Evolutionary conservation across 108 stramenopile species (phyloP), one percentile per base, ranked within the genome.

Genomic region (Tribonema minus): DNA sequence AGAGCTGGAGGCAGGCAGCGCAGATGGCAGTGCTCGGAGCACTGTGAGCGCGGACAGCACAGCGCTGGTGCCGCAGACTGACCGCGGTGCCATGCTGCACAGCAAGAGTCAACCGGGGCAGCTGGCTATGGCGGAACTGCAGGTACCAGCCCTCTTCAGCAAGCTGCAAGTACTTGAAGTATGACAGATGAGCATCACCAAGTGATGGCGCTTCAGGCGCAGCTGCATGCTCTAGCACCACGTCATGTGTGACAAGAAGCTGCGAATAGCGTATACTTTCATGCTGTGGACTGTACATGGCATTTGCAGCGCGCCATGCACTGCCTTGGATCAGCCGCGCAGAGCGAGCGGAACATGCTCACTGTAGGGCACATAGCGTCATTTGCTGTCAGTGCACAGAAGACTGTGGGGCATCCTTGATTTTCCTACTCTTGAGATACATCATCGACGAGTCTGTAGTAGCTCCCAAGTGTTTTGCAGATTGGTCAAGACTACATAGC

Each of bases 91-190:
- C 31, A 80, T 61, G 40, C 35, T 63, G 33, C 68, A 79, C 3
- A 75, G 63, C 3, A 77, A 36, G 20, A 77, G 79, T 30, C 69
- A 69, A 70, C 39, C 72, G 38, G 20, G 25, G 15, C 32, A 81
- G 36, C 26, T 33, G 3, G 83, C 67, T 2, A 33, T 28, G 27
- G 69, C 81, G 65, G 72, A 61, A 26, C 81, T 81, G 29, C 36
- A 81, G 15, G 73, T 37, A n/a, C n/a, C 67, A 74, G 81, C 26
- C 64, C 39, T 5, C 9, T 2, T 31, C 26, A 25, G 15, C 40
- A 79, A 23, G 32, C 76, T 34, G 27, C 62, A 29, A 37, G 69
- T 82, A 35, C 76, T 25, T 35, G 69, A 15, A 28, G 70, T 26
- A 28, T 79, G 20, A 25, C 35, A 71, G 20, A 3, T 25, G 27